Base-by-base conservation (phyloP, 2,329 filamentous ascomycete species). In the Cucurbitaria berberidis region DNA sequence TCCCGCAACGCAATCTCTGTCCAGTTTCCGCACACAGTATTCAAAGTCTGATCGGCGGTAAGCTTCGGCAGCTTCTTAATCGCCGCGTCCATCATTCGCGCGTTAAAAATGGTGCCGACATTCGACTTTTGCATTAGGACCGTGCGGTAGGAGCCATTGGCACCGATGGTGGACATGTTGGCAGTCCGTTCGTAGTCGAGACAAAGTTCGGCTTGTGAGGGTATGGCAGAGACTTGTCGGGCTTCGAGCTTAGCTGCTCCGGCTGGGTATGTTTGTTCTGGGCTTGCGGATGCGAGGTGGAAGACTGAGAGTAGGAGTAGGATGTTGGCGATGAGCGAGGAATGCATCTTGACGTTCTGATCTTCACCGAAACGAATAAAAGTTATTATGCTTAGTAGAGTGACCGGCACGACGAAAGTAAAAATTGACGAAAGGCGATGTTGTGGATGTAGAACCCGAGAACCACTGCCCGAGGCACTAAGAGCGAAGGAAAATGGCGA, bases 111-210 rank as follows among this genome's bases (percentile, higher is more conserved):
- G 21, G 77, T 79, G 52, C 80, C 80, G 40, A 77, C 60, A 24
- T 71, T 74, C 13, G 78, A 76, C 29, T 76, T 76, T 48, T 75
- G 73, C 42, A 81, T 64, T 64, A 78, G 79, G 10, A 78, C 77
- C n/a, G 74, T 74, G 47, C 80, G 79, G 52, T 78, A 78, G 45
- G 77, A 78, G 53, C 74, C 63, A 68, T 81, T 82, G 48, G 69
- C 56, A 53, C 76, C 77, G 55, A 81, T 76, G 54, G 74, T 76
- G 19, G 79, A 80, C 53, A 80, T 74, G 66, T 81, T 82, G 55
- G 80, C 80, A 19, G 77, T 77, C 43, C 63, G 67, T 51, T 75
- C 67, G 64, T 82, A 81, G 63, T 80, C 74, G 45, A 69, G 55
- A 67, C 79, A 81, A 43, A 69, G 53, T 15, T 69, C 59, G 39